Evolutionary conservation across 2,329 filamentous ascomycete genomes (phyloP).

Genomic region (Amphichorda felina): DNA sequence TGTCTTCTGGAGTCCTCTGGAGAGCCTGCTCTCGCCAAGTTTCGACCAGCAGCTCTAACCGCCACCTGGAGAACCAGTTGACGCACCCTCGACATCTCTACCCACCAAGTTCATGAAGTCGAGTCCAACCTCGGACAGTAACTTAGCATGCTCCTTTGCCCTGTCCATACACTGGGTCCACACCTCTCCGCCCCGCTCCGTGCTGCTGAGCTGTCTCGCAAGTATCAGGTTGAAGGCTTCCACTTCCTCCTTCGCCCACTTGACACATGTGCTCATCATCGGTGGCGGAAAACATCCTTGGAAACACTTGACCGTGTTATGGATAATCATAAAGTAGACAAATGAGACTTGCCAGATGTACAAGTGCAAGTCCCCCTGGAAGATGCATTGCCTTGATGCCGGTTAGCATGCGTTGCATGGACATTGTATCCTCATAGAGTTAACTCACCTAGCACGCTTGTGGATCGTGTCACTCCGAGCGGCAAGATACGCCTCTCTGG

Average conservation of each 20-base stretch:
- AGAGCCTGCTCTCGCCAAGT: no score
- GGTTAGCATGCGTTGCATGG: background rate
- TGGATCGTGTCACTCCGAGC: constrained; percentile 69
- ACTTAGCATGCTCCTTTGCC: constrained; percentile 66
- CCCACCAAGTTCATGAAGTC: constrained; percentile 82
- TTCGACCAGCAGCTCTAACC: no score
- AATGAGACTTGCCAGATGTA: constrained; percentile 95
- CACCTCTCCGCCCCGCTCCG: constrained; percentile 60
- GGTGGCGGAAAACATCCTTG: constrained; percentile 74
- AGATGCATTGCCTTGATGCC: constrained; percentile 67
- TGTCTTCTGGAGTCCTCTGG: no score
- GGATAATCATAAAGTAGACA: constrained; percentile 89
- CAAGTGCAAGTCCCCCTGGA: constrained; percentile 82
- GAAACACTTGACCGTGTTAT: constrained; percentile 85
- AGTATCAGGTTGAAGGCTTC: constrained; percentile 82
- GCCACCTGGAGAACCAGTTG: no score
- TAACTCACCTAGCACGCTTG: constrained; percentile 63
- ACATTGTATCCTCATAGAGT: background rate
- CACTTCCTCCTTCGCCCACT: constrained; percentile 94
- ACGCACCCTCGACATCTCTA: constrained; percentile 27
- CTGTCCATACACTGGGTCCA: constrained; percentile 78
- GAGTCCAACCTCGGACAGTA: constrained; percentile 75
- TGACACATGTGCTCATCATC: constrained; percentile 90
- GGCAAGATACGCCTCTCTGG: constrained; percentile 74
- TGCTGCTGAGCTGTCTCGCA: constrained; percentile 74